These are phyloP conservation scores for Volvox carteri DNA, from an alignment of 163 green algal genomes.

Conservation along the genomic window DNA sequence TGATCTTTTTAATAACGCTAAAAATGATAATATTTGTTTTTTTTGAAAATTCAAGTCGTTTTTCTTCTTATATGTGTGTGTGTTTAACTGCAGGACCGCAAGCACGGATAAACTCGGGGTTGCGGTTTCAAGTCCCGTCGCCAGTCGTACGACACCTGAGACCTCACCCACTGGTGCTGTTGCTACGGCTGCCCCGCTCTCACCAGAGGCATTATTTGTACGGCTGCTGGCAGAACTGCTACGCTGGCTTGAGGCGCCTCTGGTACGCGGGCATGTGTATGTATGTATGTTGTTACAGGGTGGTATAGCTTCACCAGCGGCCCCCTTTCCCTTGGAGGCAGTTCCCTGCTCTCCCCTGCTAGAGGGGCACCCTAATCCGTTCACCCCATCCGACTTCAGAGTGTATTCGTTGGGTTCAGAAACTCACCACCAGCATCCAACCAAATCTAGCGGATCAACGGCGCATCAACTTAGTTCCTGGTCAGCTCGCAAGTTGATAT, in stretches of 20 bases:
- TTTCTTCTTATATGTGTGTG: not conserved
- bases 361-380: no score
- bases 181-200: not conserved
- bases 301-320: not conserved
- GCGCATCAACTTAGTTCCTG: no score
- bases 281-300: no score
- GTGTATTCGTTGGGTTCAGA: not conserved
- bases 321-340: no score
- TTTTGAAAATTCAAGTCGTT: no score
- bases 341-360: no score
- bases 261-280: not conserved
- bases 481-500: no score
- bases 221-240: slow-evolving; percentile 49
- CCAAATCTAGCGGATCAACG: no score
- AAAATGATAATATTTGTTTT: not conserved
- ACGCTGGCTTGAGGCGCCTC: slow-evolving; percentile 46
- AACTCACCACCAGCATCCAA: not conserved
- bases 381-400: not conserved
- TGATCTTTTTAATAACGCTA: not conserved
- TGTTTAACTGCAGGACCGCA: not conserved
- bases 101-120: not conserved
- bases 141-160: not conserved
- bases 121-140: not conserved
- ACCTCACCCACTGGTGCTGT: not conserved
- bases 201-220: slow-evolving; percentile 1